Base-by-base conservation (phyloP, 345 rosid genomes). In the Durio zibethinus region DNA sequence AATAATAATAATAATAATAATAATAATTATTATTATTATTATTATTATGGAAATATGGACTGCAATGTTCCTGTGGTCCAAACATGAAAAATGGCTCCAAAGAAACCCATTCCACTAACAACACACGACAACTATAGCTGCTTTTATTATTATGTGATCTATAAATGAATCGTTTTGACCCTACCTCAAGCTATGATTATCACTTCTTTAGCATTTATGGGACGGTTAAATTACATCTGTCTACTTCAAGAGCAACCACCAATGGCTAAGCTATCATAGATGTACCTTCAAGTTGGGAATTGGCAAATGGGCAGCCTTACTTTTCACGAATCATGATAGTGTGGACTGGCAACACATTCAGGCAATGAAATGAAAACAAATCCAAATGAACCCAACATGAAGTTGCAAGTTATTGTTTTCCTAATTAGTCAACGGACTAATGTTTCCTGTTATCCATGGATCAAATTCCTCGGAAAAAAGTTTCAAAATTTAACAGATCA, bases 31-130 rank as follows among this genome's bases (percentile, higher is more conserved):
- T n/a, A n/a, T n/a, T n/a, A n/a, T n/a, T n/a, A n/a, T n/a, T n/a
- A n/a, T n/a, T n/a, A n/a, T n/a, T n/a, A n/a, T 43, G 54, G 56
- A 69, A 25, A 59, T 23, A 59, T 42, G 42, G 53, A 5, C 43
- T 10, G 67, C 54, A 74, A 74, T 57, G 60, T 74, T 74, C 67
- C 21, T 40, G 20, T 42, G 77, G 56, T 27, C 54, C 77, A 42
- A 40, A 27, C 40, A 8, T 38, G 68, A 59, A 48, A 67, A 23
- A 14, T 52, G 60, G 43, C 25, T 50, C 43, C 21, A 53, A 54
- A 31, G 36, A 33, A 35, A 73, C 48, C 50, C 33, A 38, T 60
- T 42, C 67, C 68, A 74, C 67, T 8, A 74, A 42, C 77, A 74
- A 23, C 36, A 54, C 25, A 25, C 40, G 21, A 48, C 65, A 5